Evolutionary conservation across 306 rosid species (phyloP).

Genomic region (Lupinus albus): DNA sequence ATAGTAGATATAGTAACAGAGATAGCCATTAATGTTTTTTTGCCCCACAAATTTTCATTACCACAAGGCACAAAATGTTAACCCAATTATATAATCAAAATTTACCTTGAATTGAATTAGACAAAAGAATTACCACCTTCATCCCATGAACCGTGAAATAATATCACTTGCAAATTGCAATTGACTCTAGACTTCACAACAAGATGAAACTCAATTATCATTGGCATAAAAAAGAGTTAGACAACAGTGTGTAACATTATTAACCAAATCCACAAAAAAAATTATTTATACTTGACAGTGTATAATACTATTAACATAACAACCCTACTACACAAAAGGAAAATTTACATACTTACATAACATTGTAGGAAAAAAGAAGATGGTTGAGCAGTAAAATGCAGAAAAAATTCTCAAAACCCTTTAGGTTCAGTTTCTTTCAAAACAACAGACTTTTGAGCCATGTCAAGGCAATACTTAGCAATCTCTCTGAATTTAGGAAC

Average conservation of each 20-base stretch:
- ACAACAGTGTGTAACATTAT: conserved; percentile 3
- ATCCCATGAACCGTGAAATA: background rate
- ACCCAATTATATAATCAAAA: background rate
- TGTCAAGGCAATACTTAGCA: conserved; percentile 70
- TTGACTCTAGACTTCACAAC: background rate
- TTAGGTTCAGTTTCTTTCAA: conserved; percentile 55
- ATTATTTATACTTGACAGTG: background rate
- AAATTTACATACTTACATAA: conserved; percentile 17
- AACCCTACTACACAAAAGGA: background rate
- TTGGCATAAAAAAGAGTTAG: background rate
- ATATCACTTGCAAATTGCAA: background rate
- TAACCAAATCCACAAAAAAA: background rate
- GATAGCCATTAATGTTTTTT: background rate
- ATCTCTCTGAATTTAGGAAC: conserved; percentile 86
- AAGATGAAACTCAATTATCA: conserved; percentile 1
- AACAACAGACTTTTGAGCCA: conserved; percentile 55
- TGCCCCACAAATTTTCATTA: background rate
- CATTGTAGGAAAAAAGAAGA: conserved; percentile 28
- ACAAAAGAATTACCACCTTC: background rate
- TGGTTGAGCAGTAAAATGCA: background rate
- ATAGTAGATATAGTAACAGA: background rate
- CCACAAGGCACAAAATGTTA: background rate
- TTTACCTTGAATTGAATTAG: background rate
- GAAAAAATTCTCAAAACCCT: conserved; percentile 54
- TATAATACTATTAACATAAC: background rate